Conservation (phyloP, 1,284 basidiomycete species). For the Vanrija sp. region DNA sequence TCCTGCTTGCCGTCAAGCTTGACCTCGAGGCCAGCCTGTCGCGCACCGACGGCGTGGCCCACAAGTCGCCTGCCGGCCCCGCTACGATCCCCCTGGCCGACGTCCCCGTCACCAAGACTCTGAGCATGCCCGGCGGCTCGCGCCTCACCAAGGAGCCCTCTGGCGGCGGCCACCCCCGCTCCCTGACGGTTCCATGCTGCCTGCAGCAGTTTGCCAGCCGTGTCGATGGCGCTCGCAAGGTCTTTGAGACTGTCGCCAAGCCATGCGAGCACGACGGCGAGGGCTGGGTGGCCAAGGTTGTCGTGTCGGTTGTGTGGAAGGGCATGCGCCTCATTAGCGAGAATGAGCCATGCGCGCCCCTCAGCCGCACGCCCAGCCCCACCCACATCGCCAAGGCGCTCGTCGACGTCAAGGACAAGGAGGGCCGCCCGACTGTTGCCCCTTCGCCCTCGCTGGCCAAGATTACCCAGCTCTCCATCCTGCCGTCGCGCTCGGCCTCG, state of each 20-base stretch:
- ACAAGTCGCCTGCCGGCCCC: constrained; percentile 35
- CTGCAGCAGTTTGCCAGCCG: constrained; percentile 47
- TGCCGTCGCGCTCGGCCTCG: constrained; percentile 38
- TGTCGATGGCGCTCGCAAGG: constrained; percentile 44
- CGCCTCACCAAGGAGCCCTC: constrained; percentile 40
- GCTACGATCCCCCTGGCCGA: constrained; percentile 27
- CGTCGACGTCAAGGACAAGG: constrained; percentile 35
- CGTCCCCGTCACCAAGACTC: constrained; percentile 25
- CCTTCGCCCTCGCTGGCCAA: constrained; percentile 35
- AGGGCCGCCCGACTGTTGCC: constrained; percentile 22
- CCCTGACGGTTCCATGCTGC: constrained; percentile 37
- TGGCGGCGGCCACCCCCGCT: constrained; percentile 27
- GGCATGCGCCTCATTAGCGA: constrained; percentile 45
- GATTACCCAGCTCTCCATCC: constrained; percentile 35
- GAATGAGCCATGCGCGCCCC: constrained; percentile 19
- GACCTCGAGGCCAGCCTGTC: constrained; percentile 42
- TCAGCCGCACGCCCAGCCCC: constrained; percentile 38
- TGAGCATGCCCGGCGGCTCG: constrained; percentile 22
- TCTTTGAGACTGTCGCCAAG: constrained; percentile 41
- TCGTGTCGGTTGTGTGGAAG: constrained; percentile 48
- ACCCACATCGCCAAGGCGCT: constrained; percentile 39
- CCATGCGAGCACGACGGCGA: constrained; percentile 49
- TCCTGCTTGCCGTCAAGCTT: constrained; percentile 42
- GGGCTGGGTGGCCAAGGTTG: constrained; percentile 48
- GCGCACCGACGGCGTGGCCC: constrained; percentile 31